phyloP scores from a whole-genome alignment of 2,329 filamentous ascomycete genomes.

The Monilinia aucupariae region DNA sequence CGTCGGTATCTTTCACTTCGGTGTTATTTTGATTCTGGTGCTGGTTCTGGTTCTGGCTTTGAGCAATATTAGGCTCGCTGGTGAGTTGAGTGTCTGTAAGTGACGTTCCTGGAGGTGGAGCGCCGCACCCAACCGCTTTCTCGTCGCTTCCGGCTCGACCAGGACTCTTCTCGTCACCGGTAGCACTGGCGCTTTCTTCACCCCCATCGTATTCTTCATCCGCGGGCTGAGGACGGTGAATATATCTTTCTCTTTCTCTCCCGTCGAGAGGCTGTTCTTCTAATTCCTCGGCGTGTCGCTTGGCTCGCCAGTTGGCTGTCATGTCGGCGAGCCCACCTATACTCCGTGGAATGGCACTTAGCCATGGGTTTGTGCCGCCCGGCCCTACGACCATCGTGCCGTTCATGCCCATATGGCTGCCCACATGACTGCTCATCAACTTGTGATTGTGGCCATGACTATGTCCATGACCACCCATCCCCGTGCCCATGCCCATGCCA shows the following conservation, averaged over 20 bases:
- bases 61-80: not conserved
- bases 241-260: not conserved
- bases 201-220: slow-evolving; percentile 32
- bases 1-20: not conserved
- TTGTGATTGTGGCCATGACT: not conserved
- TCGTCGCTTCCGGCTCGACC: not conserved
- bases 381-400: not conserved
- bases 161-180: slow-evolving; percentile 20
- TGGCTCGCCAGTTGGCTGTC: slow-evolving; percentile 18
- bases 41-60: not conserved
- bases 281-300: slow-evolving; percentile 25
- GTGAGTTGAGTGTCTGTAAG: not conserved
- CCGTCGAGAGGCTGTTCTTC: slow-evolving; percentile 21
- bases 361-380: slow-evolving; percentile 37
- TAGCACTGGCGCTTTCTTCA: slow-evolving; percentile 25
- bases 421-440: not conserved
- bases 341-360: slow-evolving; percentile 43
- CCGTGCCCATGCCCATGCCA: not conserved
- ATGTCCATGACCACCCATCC: not conserved
- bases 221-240: slow-evolving; percentile 2
- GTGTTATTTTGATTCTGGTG: not conserved
- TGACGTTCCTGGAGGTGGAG: no score
- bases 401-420: not conserved
- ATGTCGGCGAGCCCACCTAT: slow-evolving; percentile 15
- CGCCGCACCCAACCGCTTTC: not conserved